These are phyloP conservation scores for Aspergillus glaucus DNA, from an alignment of 2,329 filamentous ascomycete genomes.

Conservation along the genomic window DNA sequence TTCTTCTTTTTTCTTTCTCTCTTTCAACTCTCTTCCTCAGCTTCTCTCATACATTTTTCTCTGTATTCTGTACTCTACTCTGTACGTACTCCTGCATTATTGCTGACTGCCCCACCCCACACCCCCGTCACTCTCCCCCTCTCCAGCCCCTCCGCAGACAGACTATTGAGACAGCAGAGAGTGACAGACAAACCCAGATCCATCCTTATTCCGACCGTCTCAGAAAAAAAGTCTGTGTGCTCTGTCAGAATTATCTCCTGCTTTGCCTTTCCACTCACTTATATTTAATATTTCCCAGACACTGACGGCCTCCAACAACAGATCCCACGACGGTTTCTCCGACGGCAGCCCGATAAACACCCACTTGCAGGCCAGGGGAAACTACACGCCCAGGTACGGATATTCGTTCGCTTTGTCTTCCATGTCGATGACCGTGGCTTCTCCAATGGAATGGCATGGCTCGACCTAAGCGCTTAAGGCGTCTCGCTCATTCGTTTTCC, in stretches of 20 bases:
- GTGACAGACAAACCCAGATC: no score
- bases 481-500: no score
- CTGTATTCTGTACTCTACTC: background rate
- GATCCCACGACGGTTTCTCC: background rate
- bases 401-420: background rate
- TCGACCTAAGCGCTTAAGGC: no score
- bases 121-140: constrained; percentile 4
- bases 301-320: background rate
- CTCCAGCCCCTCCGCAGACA: constrained; percentile 12
- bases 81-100: background rate
- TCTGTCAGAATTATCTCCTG: no score
- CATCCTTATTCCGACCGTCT: no score
- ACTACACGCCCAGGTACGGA: background rate
- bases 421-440: background rate
- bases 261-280: no score
- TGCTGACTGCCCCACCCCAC: background rate
- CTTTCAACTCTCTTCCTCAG: background rate
- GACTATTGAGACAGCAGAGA: background rate
- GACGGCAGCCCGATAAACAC: background rate
- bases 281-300: no score
- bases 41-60: background rate
- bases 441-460: background rate
- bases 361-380: background rate
- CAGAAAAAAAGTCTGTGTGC: no score
- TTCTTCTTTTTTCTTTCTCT: background rate